Evolutionary conservation across 306 rosid species (phyloP).

Genomic region (Lablab purpureus): DNA sequence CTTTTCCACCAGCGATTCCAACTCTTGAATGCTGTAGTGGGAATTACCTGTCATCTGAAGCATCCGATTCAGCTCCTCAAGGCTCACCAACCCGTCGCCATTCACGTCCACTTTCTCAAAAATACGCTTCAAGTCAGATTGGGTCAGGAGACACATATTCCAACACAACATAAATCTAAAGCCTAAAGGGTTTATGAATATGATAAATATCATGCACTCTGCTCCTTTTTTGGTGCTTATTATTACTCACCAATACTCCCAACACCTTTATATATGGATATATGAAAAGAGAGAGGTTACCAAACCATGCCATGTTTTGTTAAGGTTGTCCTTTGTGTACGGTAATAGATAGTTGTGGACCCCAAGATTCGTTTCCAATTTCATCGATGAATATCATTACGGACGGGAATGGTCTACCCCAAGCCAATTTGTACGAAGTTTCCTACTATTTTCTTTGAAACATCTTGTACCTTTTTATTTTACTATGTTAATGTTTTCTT

Average conservation of each 20-base stretch:
- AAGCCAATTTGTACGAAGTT: constrained; percentile 26
- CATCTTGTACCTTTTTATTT: no score
- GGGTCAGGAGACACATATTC: constrained; percentile 55
- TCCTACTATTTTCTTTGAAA: constrained; percentile 13
- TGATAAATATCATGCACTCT: neutral
- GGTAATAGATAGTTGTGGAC: neutral
- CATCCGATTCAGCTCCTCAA: constrained; percentile 65
- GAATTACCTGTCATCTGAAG: constrained; percentile 52
- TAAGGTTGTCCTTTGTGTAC: constrained; percentile 17
- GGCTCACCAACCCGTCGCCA: constrained; percentile 67
- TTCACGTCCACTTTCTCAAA: constrained; percentile 73
- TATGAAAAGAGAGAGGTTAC: no score
- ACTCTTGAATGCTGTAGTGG: constrained; percentile 50
- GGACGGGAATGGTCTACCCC: constrained; percentile 12
- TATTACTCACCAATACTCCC: no score
- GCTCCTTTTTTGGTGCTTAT: neutral
- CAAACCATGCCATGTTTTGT: no score
- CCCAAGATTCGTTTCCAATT: neutral
- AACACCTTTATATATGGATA: neutral
- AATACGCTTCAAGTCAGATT: constrained; percentile 68
- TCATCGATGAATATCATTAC: neutral
- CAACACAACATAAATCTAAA: neutral
- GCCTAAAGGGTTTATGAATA: neutral
- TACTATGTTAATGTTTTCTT: neutral
- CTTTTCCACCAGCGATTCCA: constrained; percentile 65